Percentiles rank a stretch among this genome's conserved stretches.
These are phyloP conservation scores for Dorcoceras hygrometricum DNA, from an alignment of 257 asterid species.

Conservation along the genomic window DNA sequence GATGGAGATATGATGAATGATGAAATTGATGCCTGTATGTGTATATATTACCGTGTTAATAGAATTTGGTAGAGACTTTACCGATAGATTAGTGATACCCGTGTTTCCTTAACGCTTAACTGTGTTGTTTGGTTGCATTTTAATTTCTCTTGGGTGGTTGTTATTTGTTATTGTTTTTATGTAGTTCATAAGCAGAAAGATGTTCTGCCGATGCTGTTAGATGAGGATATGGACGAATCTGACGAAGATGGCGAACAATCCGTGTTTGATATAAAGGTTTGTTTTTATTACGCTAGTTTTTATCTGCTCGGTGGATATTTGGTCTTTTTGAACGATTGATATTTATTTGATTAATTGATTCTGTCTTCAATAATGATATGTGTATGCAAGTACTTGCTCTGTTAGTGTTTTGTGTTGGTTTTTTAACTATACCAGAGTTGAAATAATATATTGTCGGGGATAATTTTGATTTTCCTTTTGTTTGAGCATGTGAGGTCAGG, in stretches of 20 bases:
- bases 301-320: slow-evolving; percentile 1
- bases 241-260: slow-evolving; percentile 82
- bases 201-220: slow-evolving; percentile 59
- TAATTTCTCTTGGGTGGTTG: not conserved
- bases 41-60: not conserved
- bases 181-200: slow-evolving; percentile 90
- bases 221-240: slow-evolving; percentile 55
- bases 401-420: too few species aligned
- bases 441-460: too few species aligned
- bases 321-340: not conserved
- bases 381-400: too few species aligned
- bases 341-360: too few species aligned
- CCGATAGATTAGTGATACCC: slow-evolving; percentile 2
- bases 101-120: not conserved
- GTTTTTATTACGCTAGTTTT: not conserved
- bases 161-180: slow-evolving; percentile 7
- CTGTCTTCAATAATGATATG: too few species aligned
- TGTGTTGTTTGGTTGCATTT: not conserved
- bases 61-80: not conserved
- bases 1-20: slow-evolving; percentile 59
- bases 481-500: too few species aligned
- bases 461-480: too few species aligned
- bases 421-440: too few species aligned
- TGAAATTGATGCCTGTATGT: slow-evolving; percentile 62
- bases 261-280: slow-evolving; percentile 71